Evolutionary conservation across 78 protist genomes (phyloP).

Genomic region (Capsaspora owczarzaki): DNA sequence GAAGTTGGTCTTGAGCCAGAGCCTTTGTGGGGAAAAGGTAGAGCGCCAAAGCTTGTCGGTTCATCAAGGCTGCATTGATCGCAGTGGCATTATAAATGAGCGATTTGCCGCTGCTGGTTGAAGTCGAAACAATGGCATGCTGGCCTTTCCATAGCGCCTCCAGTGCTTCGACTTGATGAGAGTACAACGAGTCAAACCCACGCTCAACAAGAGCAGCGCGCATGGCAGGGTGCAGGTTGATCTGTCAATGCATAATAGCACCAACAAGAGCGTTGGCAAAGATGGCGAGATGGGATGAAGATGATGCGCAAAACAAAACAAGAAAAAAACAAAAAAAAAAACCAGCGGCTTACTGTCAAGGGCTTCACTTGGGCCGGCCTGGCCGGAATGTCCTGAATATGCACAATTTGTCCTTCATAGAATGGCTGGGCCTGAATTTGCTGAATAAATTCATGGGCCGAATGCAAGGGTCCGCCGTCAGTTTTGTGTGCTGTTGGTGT

Average conservation of each 20-base stretch:
- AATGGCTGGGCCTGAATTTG: neutral
- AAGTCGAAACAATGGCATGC: neutral
- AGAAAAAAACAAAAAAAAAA: no score
- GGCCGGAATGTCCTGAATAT: neutral
- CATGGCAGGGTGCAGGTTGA: neutral
- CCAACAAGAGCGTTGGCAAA: no score
- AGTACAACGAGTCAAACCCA: neutral
- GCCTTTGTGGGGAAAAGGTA: slow-evolving; percentile 41
- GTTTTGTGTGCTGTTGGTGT: neutral
- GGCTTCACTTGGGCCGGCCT: neutral
- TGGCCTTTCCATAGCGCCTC: neutral
- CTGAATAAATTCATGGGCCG: neutral
- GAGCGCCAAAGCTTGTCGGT: neutral
- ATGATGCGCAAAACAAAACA: no score
- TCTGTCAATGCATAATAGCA: no score
- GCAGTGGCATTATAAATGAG: slow-evolving; percentile 4
- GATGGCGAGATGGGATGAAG: no score
- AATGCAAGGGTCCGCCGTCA: neutral
- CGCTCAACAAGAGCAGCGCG: neutral
- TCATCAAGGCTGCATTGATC: neutral
- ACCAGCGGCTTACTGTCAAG: neutral
- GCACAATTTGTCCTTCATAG: neutral
- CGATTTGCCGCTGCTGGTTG: slow-evolving; percentile 16
- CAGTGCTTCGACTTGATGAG: neutral
- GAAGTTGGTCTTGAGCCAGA: slow-evolving; percentile 48